Conservation (phyloP, 495 filamentous ascomycete genomes). For the Penicillium antarcticum region DNA sequence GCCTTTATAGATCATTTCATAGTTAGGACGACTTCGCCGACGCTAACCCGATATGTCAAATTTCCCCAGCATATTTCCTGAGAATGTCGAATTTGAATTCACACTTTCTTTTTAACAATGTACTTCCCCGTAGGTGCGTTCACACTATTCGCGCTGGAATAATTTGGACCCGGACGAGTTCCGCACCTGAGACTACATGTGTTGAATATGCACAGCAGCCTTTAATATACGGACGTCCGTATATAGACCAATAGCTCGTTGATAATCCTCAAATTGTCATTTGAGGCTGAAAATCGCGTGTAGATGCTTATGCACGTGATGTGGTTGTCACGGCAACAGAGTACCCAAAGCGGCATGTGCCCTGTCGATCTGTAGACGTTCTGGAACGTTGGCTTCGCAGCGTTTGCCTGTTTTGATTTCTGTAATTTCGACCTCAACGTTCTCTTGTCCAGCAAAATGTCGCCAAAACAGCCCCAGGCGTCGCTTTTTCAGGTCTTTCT, state of each 20-base stretch:
- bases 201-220: too few relatives aligned
- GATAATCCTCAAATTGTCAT: neutral
- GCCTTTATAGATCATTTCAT: too few relatives aligned
- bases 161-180: constrained; percentile 15
- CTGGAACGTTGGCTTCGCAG: neutral
- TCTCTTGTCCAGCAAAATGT: constrained; percentile 12
- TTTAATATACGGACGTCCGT: neutral
- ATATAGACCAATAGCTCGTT: too few relatives aligned
- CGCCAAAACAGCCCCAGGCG: constrained; percentile 45
- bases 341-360: constrained; percentile 7
- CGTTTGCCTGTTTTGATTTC: constrained; percentile 9
- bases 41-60: too few relatives aligned
- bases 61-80: too few relatives aligned
- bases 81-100: too few relatives aligned
- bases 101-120: neutral
- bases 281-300: neutral
- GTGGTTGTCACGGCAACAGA: constrained; percentile 21
- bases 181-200: too few relatives aligned
- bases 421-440: constrained; percentile 8
- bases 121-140: neutral
- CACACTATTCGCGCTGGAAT: constrained; percentile 12
- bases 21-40: too few relatives aligned
- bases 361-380: constrained; percentile 18
- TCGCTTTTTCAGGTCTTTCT: constrained; percentile 91
- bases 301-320: neutral